Evolutionary conservation across 2,329 filamentous ascomycete genomes (phyloP).

Genomic region (Ceratocystis lukuohia): DNA sequence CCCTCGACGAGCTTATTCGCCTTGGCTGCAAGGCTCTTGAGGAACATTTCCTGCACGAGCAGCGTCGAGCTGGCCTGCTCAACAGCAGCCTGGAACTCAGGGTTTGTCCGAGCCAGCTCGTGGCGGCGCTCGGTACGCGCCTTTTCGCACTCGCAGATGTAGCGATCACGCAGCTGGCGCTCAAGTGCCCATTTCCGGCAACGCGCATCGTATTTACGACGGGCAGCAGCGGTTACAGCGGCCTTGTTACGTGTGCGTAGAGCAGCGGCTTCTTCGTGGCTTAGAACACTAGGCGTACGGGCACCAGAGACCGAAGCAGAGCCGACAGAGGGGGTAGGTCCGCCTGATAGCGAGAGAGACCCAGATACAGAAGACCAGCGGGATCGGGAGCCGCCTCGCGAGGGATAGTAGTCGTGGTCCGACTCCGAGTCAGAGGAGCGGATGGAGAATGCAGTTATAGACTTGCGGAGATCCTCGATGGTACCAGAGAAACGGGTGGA

Average conservation of each 20-base stretch:
- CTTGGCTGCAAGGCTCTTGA: conserved; percentile 13
- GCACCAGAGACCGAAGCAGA: background rate
- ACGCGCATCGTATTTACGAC: conserved; percentile 14
- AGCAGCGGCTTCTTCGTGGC: background rate
- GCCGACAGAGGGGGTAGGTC: background rate
- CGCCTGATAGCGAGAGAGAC: conserved; percentile 5
- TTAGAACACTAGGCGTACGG: conserved; percentile 3
- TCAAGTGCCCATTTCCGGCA: conserved; percentile 14
- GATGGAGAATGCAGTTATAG: conserved; percentile 20
- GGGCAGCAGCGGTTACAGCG: background rate
- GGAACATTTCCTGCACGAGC: conserved; percentile 17
- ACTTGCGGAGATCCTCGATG: conserved; percentile 21
- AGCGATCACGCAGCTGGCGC: conserved; percentile 16
- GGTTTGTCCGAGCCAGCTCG: background rate
- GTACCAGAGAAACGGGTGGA: conserved; percentile 16
- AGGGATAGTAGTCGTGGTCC: conserved; percentile 17
- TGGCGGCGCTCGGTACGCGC: conserved; percentile 9
- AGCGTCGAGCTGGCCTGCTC: conserved; percentile 15
- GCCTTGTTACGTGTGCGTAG: conserved; percentile 8
- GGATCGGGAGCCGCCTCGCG: background rate
- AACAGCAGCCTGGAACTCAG: conserved; percentile 10
- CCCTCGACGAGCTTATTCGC: conserved; percentile 10
- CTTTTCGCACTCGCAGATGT: conserved; percentile 12
- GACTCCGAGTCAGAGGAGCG: conserved; percentile 17
- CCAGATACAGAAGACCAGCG: conserved; percentile 18